These are phyloP conservation scores for Fusarium incarnatum DNA, from an alignment of 2,329 filamentous ascomycete genomes.

Conservation along the genomic window DNA sequence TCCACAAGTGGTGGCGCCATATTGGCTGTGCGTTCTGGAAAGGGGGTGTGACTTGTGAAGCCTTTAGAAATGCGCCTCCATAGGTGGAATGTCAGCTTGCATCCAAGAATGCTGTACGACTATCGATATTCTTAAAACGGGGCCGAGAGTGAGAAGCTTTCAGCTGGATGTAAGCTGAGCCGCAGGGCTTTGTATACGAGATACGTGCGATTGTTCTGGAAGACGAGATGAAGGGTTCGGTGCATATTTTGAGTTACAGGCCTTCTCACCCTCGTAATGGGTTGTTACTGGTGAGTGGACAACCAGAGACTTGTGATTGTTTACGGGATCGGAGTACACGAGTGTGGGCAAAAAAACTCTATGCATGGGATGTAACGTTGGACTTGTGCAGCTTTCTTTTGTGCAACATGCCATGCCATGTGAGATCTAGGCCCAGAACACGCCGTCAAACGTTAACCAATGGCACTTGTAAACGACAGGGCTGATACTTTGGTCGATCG, in stretches of 20 bases:
- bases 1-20: slow-evolving; percentile 1
- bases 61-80: not conserved
- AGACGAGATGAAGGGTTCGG: slow-evolving; percentile 1
- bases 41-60: slow-evolving; percentile 11
- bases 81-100: not conserved
- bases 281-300: not conserved
- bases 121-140: slow-evolving; percentile 32
- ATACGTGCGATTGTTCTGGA: slow-evolving; percentile 14
- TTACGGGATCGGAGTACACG: not conserved
- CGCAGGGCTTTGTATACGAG: not conserved
- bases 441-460: slow-evolving; percentile 13
- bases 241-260: not conserved
- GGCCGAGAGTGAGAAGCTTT: slow-evolving; percentile 6
- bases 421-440: slow-evolving; percentile 16
- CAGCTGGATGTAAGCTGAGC: not conserved
- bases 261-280: not conserved
- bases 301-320: not conserved
- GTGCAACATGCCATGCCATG: slow-evolving; percentile 16
- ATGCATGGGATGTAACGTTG: slow-evolving; percentile 15
- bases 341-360: not conserved
- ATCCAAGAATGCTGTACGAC: not conserved
- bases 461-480: slow-evolving; percentile 6
- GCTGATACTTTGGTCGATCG: slow-evolving; percentile 3
- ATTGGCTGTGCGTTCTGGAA: not conserved
- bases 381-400: slow-evolving; percentile 5